Base-by-base conservation (phyloP, 257 asterid species). In the Ilex aquifolium region DNA sequence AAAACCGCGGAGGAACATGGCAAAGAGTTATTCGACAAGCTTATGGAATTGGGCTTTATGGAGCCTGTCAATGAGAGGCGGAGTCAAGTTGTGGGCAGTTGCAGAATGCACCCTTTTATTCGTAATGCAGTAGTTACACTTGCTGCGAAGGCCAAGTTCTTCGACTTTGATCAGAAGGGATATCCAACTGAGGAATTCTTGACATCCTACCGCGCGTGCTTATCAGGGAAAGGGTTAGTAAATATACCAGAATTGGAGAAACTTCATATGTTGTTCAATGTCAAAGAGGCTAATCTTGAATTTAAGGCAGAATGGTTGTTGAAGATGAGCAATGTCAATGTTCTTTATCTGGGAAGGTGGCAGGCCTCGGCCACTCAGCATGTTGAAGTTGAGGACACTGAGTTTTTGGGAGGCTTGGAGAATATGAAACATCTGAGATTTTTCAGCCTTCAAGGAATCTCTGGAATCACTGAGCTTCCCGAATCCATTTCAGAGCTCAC, bases 401-500 rank as follows among this genome's bases (percentile, higher is more conserved):
- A 60, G 46, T 72, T 79, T 68, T 63, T 82, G 58, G 64, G 72
- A 10, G 72, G 62, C 4, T 40, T 77, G 49, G 44, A 17, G n/a
- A 39, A 12, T 7, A 55, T 71, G 76, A 62, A 51, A 0, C 69
- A 51, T 56, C 30, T 82, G 27, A 82, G 71, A 66, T 60, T 72
- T 31, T 56, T 79, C 1, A 82, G 85, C 74, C 81, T 82, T 50
- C 85, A 77, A 54, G 88, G 88, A 11, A 71, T 82, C 31, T 79
- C 88, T 0, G 76, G 76, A 16, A 68, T 82, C 32, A 65, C 65
- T 31, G 62, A 44, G 17, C 81, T 82, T 13, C 77, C 83, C 2
- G 53, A 65, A 4, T 76, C 88, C 11, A 49, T 79, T 49, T 46
- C 44, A 11, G 10, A 67, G 54, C 54, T 82, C 13, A 31, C 46